Evolutionary conservation across 176 grass and related monocot species (phyloP), one percentile per base, ranked within the genome.

Genomic region (Luzula sylvatica): DNA sequence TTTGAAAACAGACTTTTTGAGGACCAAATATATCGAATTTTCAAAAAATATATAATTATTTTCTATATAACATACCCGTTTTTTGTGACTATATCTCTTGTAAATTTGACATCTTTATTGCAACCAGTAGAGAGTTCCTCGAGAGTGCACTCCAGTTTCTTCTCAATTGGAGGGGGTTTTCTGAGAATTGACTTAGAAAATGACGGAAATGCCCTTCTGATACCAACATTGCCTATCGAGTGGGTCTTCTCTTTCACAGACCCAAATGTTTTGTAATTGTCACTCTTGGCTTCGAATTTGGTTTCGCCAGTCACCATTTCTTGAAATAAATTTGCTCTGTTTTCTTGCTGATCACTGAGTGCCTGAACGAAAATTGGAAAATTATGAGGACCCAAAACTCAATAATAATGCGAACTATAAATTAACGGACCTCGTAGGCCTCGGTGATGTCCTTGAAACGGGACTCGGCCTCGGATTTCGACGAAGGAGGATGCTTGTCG

Each of bases 401-500:
- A n/a, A n/a, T n/a, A n/a, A n/a, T n/a, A n/a, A n/a, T n/a, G n/a
- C n/a, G 7, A 11, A n/a, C 12, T 24, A 38, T 41, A 4, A 11
- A 47, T n/a, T 45, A 64, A 61, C 17, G 26, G 20, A 95, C 90
- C 90, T 96, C 84, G 48, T 86, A 96, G 25, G 90, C 90, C 54
- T 89, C 70, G 39, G 84, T 79, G 74, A 96, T 96, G 58, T 76
- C 77, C 70, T 89, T 96, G 69, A 96, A 96, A 9, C 67, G 76
- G 3, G 84, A 75, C 71, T 96, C 90, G 19, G 84, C 90, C 64
- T 96, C 80, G 53, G 74, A 61, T 70, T 78, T 85, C 65, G 90
- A 82, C n/a, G 90, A 82, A 42, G 84, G 62, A 45, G 90, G 84
- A 71, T 96, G 90, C 58, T 89, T 96, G 77, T 96, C 90, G 11